A percentile compares a stretch with the other conserved stretches of the same genome.
Evolutionary conservation across 78 protist species (phyloP).

Genomic region (Isochrysis galbana): DNA sequence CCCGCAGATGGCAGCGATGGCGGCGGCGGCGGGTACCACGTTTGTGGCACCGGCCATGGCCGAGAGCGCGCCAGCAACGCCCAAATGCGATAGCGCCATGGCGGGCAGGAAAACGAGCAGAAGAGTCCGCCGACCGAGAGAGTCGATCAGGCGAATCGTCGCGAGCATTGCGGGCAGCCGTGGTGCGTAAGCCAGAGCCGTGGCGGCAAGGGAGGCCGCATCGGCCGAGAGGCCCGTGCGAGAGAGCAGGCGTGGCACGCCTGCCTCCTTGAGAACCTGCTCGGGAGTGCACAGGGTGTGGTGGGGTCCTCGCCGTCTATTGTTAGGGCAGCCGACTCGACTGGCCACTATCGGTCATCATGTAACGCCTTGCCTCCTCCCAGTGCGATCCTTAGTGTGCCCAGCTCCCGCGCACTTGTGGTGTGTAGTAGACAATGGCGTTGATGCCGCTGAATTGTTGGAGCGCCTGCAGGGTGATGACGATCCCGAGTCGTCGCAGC

Average conservation of each 20-base stretch:
- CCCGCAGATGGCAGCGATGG: neutral
- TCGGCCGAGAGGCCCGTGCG: neutral
- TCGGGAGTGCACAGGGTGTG: neutral
- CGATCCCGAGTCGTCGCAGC: neutral
- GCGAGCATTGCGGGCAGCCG: neutral
- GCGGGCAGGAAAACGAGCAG: neutral
- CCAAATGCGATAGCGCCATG: neutral
- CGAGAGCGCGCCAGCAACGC: neutral
- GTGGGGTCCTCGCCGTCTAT: no score
- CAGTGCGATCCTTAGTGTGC: no score
- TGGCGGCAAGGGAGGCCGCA: neutral
- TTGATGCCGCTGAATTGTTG: neutral
- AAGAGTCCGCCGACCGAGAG: neutral
- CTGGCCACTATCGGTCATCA: no score
- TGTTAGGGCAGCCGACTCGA: no score
- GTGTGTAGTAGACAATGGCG: conserved; percentile 8
- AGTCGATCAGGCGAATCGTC: neutral
- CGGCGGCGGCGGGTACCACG: neutral
- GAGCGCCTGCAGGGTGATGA: neutral
- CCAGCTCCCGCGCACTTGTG: neutral
- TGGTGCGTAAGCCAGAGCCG: neutral
- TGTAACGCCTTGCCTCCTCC: no score
- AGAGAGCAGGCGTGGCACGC: neutral
- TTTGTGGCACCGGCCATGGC: neutral
- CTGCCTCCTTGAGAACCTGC: neutral